A percentile compares a stretch with the other conserved stretches of the same genome.
Conservation (phyloP, 345 rosid species). For the Euphorbia lathyris region DNA sequence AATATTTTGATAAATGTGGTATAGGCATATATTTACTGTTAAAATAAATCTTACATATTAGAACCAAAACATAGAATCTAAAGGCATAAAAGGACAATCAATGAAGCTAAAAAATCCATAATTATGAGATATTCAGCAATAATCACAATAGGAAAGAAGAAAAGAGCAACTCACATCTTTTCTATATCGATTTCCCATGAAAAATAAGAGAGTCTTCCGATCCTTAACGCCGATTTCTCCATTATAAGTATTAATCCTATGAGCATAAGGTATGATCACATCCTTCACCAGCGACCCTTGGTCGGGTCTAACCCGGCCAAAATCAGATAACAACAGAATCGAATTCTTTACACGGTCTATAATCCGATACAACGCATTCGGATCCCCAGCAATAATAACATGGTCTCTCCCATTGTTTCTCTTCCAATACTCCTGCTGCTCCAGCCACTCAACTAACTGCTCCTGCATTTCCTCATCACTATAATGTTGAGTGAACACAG, state of each 20-base stretch:
- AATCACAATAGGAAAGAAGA: neutral
- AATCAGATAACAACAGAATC: slow-evolving; percentile 66
- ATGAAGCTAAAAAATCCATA: too few relatives aligned
- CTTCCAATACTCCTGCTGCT: slow-evolving; percentile 76
- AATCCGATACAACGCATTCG: slow-evolving; percentile 70
- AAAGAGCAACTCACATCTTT: slow-evolving; percentile 56
- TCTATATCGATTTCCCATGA: slow-evolving; percentile 96
- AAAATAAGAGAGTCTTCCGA: slow-evolving; percentile 74
- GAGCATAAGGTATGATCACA: slow-evolving; percentile 83
- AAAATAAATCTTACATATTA: neutral
- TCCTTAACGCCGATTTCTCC: slow-evolving; percentile 63
- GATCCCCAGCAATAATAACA: slow-evolving; percentile 81
- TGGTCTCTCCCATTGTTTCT: slow-evolving; percentile 77
- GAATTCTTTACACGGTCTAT: slow-evolving; percentile 69
- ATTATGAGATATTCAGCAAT: neutral
- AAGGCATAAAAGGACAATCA: neutral
- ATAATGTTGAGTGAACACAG: slow-evolving; percentile 44
- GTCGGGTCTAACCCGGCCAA: slow-evolving; percentile 72
- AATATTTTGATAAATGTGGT: neutral
- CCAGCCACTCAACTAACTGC: slow-evolving; percentile 73
- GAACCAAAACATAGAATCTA: neutral
- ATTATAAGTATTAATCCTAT: slow-evolving; percentile 61
- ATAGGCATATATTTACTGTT: neutral
- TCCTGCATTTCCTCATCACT: slow-evolving; percentile 90
- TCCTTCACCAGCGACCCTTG: slow-evolving; percentile 95